These are phyloP conservation scores for Chenopodium quinoa DNA, from an alignment of 148 eudicot genomes.

Conservation along the genomic window DNA sequence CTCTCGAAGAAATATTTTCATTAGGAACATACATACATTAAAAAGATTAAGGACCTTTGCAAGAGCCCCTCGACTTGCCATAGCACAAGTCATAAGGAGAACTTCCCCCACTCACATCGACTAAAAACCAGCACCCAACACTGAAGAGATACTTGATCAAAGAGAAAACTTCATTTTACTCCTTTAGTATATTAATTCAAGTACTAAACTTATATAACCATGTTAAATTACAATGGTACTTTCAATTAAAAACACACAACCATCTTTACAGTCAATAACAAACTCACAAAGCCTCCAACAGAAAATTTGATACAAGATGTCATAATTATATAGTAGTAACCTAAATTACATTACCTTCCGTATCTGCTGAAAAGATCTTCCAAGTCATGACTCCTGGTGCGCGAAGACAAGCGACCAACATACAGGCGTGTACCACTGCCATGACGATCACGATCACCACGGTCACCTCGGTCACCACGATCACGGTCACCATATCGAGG, in stretches of 20 bases:
- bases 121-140: background rate
- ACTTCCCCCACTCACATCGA: background rate
- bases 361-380: constrained; percentile 81
- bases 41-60: constrained; percentile 4
- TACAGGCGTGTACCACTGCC: constrained; percentile 69
- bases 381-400: constrained; percentile 81
- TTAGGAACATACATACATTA: constrained; percentile 15
- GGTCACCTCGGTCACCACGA: constrained; percentile 36
- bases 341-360: constrained; percentile 61
- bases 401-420: constrained; percentile 84
- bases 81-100: constrained; percentile 1
- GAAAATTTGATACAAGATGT: too few species aligned
- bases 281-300: background rate
- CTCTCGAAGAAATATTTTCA: constrained; percentile 40
- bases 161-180: background rate
- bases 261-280: background rate
- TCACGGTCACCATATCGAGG: constrained; percentile 69
- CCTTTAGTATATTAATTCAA: background rate
- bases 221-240: background rate
- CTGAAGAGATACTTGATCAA: background rate
- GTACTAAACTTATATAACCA: background rate
- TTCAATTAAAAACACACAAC: background rate
- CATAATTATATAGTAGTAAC: background rate
- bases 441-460: constrained; percentile 28
- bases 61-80: constrained; percentile 7